Conservation (phyloP, 2,329 filamentous ascomycete genomes). For the Hymenoscyphus scutula region DNA sequence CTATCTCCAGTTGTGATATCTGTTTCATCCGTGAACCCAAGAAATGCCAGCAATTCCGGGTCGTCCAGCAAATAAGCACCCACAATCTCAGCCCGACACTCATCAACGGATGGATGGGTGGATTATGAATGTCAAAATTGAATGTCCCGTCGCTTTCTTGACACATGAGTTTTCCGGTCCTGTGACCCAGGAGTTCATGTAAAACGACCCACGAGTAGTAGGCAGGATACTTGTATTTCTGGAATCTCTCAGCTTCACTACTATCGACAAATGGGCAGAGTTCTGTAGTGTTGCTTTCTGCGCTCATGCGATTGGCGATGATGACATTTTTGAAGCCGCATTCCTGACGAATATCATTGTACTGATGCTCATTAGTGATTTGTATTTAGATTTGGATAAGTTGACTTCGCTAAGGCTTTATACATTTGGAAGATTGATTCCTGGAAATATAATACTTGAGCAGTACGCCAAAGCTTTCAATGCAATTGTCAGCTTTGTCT, state of each 20-base stretch:
- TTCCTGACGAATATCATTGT: slow-evolving; percentile 56
- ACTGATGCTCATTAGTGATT: slow-evolving; percentile 35
- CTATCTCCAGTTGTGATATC: slow-evolving; percentile 41
- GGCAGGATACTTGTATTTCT: slow-evolving; percentile 60
- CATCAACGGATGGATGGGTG: slow-evolving; percentile 60
- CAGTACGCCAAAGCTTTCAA: slow-evolving; percentile 43
- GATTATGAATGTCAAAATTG: slow-evolving; percentile 59
- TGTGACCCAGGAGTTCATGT: slow-evolving; percentile 65
- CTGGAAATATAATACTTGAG: slow-evolving; percentile 43
- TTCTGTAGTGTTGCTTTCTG: slow-evolving; percentile 41
- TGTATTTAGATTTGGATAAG: too few species aligned
- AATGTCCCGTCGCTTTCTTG: slow-evolving; percentile 49
- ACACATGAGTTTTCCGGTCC: slow-evolving; percentile 60
- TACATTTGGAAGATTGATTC: slow-evolving; percentile 37
- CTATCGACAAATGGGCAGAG: slow-evolving; percentile 56
- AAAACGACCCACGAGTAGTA: slow-evolving; percentile 62
- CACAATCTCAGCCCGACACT: slow-evolving; percentile 47
- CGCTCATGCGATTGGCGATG: slow-evolving; percentile 55
- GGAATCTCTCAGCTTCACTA: slow-evolving; percentile 59
- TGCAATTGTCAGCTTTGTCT: slow-evolving; percentile 30
- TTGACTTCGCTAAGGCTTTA: slow-evolving; percentile 15
- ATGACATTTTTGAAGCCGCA: slow-evolving; percentile 65
- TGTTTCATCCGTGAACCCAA: slow-evolving; percentile 39
- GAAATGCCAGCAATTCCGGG: slow-evolving; percentile 42
- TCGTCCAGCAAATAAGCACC: slow-evolving; percentile 46